Evolutionary conservation across 2,329 filamentous ascomycete genomes (phyloP), one percentile per base, ranked within the genome.

Genomic region (Colletotrichum navitas): DNA sequence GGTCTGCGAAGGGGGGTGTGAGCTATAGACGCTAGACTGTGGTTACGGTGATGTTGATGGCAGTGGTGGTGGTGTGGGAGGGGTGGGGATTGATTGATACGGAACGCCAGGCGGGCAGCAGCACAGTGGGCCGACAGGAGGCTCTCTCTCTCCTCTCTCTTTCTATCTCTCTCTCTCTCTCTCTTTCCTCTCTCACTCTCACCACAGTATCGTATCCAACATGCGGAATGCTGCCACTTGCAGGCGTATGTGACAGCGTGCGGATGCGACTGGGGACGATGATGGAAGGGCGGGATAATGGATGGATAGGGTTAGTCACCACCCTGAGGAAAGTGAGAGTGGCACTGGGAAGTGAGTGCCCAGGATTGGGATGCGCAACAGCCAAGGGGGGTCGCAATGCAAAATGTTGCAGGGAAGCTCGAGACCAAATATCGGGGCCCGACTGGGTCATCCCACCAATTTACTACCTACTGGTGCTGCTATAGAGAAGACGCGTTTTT

Each of bases 381-480:
- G 11, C 52, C 39, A 47, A 47, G 34, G 64, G 11, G 29, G 59
- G 59, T 26, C 32, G 12, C 12, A 63, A 32, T 54, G 36, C 61
- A 63, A 62, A 63, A 62, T 16, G 41, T 52, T 29, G 24, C 41
- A 64, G 51, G 59, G 39, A 41, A n/a, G 26, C 36, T 29, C 59
- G 18, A 63, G 47, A 39, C 49, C 65, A 55, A 63, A 68, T 18
- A 54, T 49, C 55, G 65, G 65, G 39, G 39, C 49, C 59, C 51
- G 29, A 51, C 55, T 63, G 32, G 59, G 39, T 49, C 51, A 43
- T 39, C 32, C n/a, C 49, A 54, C 43, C 16, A 51, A 29, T 29
- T 51, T 11, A 32, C 43, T n/a, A n/a, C 43, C 6, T 18, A 24
- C 45, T n/a, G n/a, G n/a, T n/a, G n/a, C n/a, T 51, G 24, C 47